These are phyloP conservation scores for Borealophlyctis nickersoniae DNA, from an alignment of 192 early-diverging fungal species.

Conservation along the genomic window DNA sequence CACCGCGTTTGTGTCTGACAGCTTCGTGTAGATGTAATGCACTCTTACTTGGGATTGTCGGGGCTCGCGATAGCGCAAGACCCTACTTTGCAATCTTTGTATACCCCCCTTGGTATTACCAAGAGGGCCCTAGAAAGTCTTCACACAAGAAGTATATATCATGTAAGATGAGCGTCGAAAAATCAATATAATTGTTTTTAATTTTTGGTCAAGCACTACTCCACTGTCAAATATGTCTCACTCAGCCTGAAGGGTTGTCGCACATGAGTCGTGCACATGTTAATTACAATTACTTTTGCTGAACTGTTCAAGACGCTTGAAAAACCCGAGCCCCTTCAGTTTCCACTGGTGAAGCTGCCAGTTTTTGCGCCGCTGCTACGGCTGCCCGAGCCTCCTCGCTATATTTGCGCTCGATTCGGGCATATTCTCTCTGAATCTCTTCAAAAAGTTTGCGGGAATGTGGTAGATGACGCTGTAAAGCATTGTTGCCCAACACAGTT, in stretches of 20 bases:
- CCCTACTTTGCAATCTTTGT: background rate
- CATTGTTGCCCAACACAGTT: background rate
- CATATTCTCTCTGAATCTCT: constrained; percentile 40
- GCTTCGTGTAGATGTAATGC: constrained; percentile 62
- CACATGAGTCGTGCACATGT: too few relatives aligned
- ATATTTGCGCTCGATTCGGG: constrained; percentile 38
- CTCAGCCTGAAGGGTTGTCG: too few relatives aligned
- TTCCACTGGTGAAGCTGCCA: too few relatives aligned
- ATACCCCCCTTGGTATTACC: background rate
- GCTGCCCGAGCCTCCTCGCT: constrained; percentile 22
- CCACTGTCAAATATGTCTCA: too few relatives aligned
- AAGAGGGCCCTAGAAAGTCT: background rate
- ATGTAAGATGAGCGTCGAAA: too few relatives aligned
- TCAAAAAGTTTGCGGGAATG: constrained; percentile 32
- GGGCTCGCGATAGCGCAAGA: constrained; percentile 42
- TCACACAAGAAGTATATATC: too few relatives aligned
- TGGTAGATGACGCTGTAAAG: constrained; percentile 16
- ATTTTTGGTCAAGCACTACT: too few relatives aligned
- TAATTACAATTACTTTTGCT: too few relatives aligned
- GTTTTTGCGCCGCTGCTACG: too few relatives aligned
- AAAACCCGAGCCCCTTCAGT: too few relatives aligned
- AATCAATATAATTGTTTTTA: too few relatives aligned
- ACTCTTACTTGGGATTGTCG: constrained; percentile 82
- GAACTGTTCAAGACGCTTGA: too few relatives aligned
- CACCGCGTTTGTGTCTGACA: constrained; percentile 3